Conservation (phyloP, 768 basidiomycete species). For the Mycena sanguinolenta region DNA sequence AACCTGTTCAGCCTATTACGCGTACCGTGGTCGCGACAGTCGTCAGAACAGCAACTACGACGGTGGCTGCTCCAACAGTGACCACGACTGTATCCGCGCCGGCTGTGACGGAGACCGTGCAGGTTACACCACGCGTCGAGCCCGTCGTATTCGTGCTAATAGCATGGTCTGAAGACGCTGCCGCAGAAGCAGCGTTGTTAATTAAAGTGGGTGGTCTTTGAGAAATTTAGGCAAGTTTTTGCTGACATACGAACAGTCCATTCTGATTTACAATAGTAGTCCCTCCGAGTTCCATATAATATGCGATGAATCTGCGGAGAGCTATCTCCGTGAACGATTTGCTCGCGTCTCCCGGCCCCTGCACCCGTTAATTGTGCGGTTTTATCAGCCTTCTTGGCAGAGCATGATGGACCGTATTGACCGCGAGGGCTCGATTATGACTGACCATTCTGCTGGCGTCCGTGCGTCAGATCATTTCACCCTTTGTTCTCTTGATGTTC, state of each 20-base stretch:
- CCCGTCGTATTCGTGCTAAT: slow-evolving; percentile 59
- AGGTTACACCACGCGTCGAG: slow-evolving; percentile 33
- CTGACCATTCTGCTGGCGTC: slow-evolving; percentile 62
- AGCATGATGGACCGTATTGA: slow-evolving; percentile 58
- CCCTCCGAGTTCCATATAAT: slow-evolving; percentile 60
- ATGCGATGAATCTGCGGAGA: slow-evolving; percentile 58
- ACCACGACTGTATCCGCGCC: slow-evolving; percentile 34
- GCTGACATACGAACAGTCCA: slow-evolving; percentile 43
- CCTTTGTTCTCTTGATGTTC: background rate
- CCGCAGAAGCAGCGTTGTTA: slow-evolving; percentile 56
- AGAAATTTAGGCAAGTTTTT: slow-evolving; percentile 15
- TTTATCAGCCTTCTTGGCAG: slow-evolving; percentile 56
- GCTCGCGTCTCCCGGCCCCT: slow-evolving; percentile 53
- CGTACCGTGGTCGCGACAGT: slow-evolving; percentile 5
- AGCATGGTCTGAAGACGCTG: slow-evolving; percentile 58
- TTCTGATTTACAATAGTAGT: slow-evolving; percentile 53
- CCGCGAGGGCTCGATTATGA: slow-evolving; percentile 59
- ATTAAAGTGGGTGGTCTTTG: slow-evolving; percentile 51
- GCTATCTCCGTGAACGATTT: slow-evolving; percentile 53
- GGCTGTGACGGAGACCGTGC: slow-evolving; percentile 30
- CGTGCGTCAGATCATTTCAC: slow-evolving; percentile 50
- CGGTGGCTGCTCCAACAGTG: slow-evolving; percentile 2
- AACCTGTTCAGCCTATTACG: background rate
- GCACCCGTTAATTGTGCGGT: slow-evolving; percentile 54
- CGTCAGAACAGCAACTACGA: background rate